These are phyloP conservation scores for Microstegium vimineum DNA, from an alignment of 176 grass and related monocot genomes.

Conservation along the genomic window DNA sequence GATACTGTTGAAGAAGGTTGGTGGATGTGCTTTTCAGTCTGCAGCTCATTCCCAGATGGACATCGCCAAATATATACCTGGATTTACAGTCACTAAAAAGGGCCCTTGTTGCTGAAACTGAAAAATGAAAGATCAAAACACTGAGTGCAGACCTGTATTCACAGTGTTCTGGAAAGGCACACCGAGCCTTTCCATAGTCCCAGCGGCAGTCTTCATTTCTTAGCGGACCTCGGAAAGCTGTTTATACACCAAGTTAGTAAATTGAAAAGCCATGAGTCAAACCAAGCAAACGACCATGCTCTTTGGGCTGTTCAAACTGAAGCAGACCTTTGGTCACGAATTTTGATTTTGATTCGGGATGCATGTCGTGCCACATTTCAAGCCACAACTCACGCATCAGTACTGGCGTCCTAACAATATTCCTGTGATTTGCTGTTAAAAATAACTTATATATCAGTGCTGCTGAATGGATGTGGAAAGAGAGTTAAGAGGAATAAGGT, in stretches of 20 bases:
- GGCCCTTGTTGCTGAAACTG: not conserved
- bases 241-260: constrained; percentile 36
- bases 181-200: constrained; percentile 98
- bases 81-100: constrained; percentile 13
- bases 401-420: constrained; percentile 83
- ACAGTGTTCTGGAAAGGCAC: constrained; percentile 83
- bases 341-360: constrained; percentile 80
- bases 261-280: not conserved
- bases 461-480: not conserved
- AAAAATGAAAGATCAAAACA: not conserved
- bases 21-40: constrained; percentile 67
- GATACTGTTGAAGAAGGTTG: constrained; percentile 67
- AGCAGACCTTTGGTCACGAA: constrained; percentile 86
- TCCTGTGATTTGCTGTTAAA: constrained; percentile 77
- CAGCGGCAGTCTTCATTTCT: constrained; percentile 88
- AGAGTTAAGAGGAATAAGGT: not conserved
- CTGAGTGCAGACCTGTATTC: constrained; percentile 76
- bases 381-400: constrained; percentile 98
- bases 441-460: not conserved
- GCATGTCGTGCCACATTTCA: constrained; percentile 97
- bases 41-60: constrained; percentile 94
- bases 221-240: constrained; percentile 69
- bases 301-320: constrained; percentile 4
- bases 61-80: constrained; percentile 90
- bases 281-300: not conserved